Base-by-base conservation (phyloP, 257 asterid genomes). In the Oldenlandia corymbosa region DNA sequence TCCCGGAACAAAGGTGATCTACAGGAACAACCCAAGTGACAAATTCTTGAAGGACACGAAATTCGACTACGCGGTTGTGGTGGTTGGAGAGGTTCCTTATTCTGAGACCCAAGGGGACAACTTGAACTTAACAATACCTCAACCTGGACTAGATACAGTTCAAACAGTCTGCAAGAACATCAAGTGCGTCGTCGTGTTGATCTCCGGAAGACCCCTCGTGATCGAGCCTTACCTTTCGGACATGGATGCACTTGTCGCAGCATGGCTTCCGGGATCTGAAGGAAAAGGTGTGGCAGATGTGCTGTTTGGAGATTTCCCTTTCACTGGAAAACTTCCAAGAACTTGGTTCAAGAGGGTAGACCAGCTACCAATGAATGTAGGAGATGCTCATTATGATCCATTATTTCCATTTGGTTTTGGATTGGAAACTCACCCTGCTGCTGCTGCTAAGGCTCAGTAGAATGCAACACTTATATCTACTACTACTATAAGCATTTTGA, bases 231-330 rank as follows among this genome's bases (percentile, higher is more conserved):
- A 45, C 13, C 75, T 85, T 58, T 50, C 83, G 62, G 89, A 82
- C 62, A 61, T 82, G 0, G 93, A 85, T 0, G 90, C 80, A 3
- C 60, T 90, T 0, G 80, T 85, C 10, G 88, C 79, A 60, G 97
- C 95, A 32, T 90, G 97, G 97, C 46, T 90, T 69, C 97, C 96
- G 1, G 97, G 97, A 42, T 78, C 88, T 1, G 95, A 90, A 75
- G 96, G 96, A 27, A 63, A 67, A 13, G 97, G 97, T 62, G 83
- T 90, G 28, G 71, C 93, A 10, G 97, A 88, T 55, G 91, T 85
- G 18, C 70, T 88, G 10, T 90, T 84, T 2, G 96, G 96, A 55
- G 93, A 88, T 74, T 70, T 78, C 54, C 80, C 69, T 54, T 88
- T 90, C 36, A 76, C 81, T 13, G 97, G 97, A 45, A 76, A 60